Percentiles rank a stretch among this genome's conserved stretches.
Conservation (phyloP, 352 stramenopile genomes). For the Phytophthora niederhauseri region DNA sequence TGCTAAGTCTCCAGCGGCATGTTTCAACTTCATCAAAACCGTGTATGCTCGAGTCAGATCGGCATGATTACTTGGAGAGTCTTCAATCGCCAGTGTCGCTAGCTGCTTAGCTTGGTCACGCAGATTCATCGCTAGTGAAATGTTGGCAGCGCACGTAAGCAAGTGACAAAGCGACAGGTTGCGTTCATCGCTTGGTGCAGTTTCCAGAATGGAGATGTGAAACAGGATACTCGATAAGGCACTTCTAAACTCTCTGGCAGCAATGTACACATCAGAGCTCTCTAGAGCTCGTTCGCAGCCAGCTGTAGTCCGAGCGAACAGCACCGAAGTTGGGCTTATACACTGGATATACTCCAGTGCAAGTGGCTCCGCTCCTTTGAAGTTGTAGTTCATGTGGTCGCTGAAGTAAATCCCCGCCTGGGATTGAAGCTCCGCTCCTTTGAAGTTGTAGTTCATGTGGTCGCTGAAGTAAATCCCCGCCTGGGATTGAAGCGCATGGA, state of each 20-base stretch:
- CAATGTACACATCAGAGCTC: constrained; percentile 27
- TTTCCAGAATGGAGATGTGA: constrained; percentile 47
- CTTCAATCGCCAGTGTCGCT: constrained; percentile 43
- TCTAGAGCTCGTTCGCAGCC: constrained; percentile 37
- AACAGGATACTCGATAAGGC: constrained; percentile 48
- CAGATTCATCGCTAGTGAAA: constrained; percentile 39
- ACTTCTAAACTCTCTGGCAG: constrained; percentile 25
- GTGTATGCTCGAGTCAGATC: constrained; percentile 32
- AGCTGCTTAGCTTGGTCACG: constrained; percentile 34
- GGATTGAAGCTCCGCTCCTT: constrained; percentile 44
- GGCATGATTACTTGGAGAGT: constrained; percentile 37
- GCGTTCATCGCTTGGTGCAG: constrained; percentile 33
- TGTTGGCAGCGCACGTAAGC: constrained; percentile 48
- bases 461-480: constrained; percentile 32
- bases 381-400: constrained; percentile 45
- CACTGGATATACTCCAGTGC: constrained; percentile 25
- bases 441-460: constrained; percentile 47
- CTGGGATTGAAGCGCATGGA: constrained; percentile 54
- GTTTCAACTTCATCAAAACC: constrained; percentile 43
- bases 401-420: constrained; percentile 38
- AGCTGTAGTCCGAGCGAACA: constrained; percentile 32
- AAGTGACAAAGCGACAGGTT: constrained; percentile 42
- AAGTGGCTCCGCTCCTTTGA: constrained; percentile 38
- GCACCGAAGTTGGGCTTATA: constrained; percentile 24
- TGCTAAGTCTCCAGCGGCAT: constrained; percentile 26